Evolutionary conservation across 768 basidiomycete genomes (phyloP), one percentile per base, ranked within the genome.

Genomic region (Tulasnella sp.): DNA sequence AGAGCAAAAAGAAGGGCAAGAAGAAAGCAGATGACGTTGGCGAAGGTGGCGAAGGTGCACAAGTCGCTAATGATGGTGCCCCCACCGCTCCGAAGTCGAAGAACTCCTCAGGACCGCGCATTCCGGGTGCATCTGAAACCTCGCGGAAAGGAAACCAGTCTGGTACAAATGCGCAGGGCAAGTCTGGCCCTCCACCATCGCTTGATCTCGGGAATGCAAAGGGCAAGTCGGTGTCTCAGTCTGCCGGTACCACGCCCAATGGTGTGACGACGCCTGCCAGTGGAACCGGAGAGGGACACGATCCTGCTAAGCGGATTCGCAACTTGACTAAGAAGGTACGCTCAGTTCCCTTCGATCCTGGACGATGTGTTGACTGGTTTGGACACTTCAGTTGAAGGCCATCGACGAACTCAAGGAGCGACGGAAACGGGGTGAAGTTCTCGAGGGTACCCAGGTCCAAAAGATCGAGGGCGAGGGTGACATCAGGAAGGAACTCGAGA

Each of bases 331-430:
- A 99, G 77, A 99, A 96, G 83, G 92, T 86, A 37, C 35, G 77
- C 69, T 35, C n/a, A n/a, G 12, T 60, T 49, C 53, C 27, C 23
- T 35, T 34, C 17, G 15, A 14, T 54, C 11, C 8, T 39, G 54
- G 25, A 49, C 59, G 53, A 31, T 62, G 36, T 57, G n/a, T 63
- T 49, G 58, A 48, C 31, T 23, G 12, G 53, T 4, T 6, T 43
- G 14, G 23, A 55, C 35, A 8, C n/a, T 56, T 35, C 63, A 96
- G 92, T 76, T 99, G 62, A 97, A 96, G 69, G 94, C 94, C n/a
- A 98, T 99, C 63, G 91, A 97, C 19, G 93, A 98, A 65, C 80
- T 99, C 49, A 98, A 97, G 73, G 88, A 87, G 62, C 91, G 92
- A 73, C 78, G 80, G 25, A 84, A 79, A 65, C 79, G 86, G 34